Evolutionary conservation across 768 basidiomycete genomes (phyloP), one percentile per base, ranked within the genome.

Genomic region (Tylopilus felleus): DNA sequence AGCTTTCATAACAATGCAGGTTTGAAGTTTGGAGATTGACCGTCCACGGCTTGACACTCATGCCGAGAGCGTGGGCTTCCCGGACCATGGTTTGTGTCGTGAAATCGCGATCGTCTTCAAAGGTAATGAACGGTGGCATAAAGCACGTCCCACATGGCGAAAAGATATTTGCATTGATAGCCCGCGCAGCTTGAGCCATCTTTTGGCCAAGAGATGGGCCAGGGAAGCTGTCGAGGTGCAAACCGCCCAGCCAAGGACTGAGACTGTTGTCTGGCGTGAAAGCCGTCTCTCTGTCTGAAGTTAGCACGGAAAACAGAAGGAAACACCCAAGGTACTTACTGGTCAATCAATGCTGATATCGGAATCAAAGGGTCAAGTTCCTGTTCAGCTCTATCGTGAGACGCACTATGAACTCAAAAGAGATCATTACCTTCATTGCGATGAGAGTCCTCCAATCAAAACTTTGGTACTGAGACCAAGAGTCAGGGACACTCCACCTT

Each of bases 391-490:
- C 9, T 43, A 27, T 50, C 22, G 27, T n/a, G 59, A 35, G 27
- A 31, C 7, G 14, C 35, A 23, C n/a, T 28, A 47, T 55, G 43
- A n/a, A 27, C 21, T 29, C 19, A 4, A 36, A 27, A 33, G 25
- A 25, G 25, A 8, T 14, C 17, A 25, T 46, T 57, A 79, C 83
- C 78, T 86, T 88, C 85, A 90, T 90, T 22, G 72, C 77, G 46
- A 87, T 66, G 14, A 92, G 66, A 14, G 88, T 84, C 60, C 88
- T 76, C 90, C 90, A 92, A 65, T 90, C 85, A 60, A 90, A 90
- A 61, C 86, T 88, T 73, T 93, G 87, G 59, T 81, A 88, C 87
- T 90, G 59, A 8, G 22, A 42, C 50, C 42, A n/a, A 8, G 27
- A 4, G 45, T 59, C 31, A 57, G 28, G 36, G 9, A 31, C 23